These are phyloP conservation scores for Candida methanosorbosa DNA, from an alignment of 805 yeast genomes.

Conservation along the genomic window DNA sequence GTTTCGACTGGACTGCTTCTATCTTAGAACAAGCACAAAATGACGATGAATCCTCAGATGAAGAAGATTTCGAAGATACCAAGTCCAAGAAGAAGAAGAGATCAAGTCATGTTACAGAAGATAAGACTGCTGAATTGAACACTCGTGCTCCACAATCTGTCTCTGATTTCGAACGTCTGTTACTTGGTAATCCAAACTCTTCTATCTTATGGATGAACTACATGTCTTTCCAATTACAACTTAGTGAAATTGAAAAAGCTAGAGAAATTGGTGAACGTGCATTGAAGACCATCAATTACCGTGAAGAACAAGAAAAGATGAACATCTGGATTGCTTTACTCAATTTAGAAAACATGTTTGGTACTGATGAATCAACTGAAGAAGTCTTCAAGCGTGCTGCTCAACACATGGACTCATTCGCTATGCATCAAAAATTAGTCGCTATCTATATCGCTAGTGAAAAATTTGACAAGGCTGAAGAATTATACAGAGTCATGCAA, in stretches of 20 bases:
- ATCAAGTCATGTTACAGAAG: constrained; percentile 43
- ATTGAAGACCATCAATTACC: constrained; percentile 75
- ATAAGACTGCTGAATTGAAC: constrained; percentile 75
- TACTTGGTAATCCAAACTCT: constrained; percentile 88
- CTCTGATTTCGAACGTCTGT: constrained; percentile 83
- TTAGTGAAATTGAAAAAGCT: constrained; percentile 91
- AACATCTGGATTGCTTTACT: constrained; percentile 94
- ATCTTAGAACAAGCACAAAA: constrained; percentile 72
- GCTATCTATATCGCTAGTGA: constrained; percentile 70
- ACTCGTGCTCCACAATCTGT: constrained; percentile 88
- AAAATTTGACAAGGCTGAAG: constrained; percentile 61
- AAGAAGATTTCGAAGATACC: constrained; percentile 27
- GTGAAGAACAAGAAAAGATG: constrained; percentile 88
- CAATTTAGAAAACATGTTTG: constrained; percentile 91
- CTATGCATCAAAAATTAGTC: constrained; percentile 73
- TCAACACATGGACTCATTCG: constrained; percentile 84
- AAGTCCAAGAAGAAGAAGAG: constrained; percentile 40
- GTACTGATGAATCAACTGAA: constrained; percentile 73
- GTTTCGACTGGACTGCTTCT: constrained; percentile 95
- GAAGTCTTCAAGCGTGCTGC: constrained; percentile 76
- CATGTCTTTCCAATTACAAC: constrained; percentile 94
- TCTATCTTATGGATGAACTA: constrained; percentile 95
- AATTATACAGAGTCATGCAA: constrained; percentile 53
- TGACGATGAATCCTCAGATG: constrained; percentile 46
- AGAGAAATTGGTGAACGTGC: constrained; percentile 92